Percentiles rank a stretch among this genome's conserved stretches.
phyloP scores from a whole-genome alignment of 2,329 filamentous ascomycete genomes.

The Cryphonectria naterciae region DNA sequence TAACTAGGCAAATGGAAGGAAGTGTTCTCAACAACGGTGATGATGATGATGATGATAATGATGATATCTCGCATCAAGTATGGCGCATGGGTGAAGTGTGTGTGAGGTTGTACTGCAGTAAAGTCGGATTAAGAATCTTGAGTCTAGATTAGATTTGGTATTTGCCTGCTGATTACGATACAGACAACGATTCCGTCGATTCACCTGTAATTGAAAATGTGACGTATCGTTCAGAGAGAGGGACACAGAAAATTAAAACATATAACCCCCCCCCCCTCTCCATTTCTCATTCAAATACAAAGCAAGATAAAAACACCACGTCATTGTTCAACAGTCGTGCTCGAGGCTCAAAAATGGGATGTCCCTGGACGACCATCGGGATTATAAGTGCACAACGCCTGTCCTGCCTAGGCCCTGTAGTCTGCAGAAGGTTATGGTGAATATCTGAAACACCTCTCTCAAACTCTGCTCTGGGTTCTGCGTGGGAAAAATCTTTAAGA shows the following conservation, averaged over 20 bases:
- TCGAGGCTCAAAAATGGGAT: not conserved
- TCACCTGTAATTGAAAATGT: not conserved
- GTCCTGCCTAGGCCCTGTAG: not conserved
- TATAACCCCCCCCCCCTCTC: too few relatives aligned
- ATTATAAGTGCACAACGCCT: not conserved
- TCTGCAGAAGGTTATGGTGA: not conserved
- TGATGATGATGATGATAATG: not conserved
- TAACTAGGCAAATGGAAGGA: not conserved
- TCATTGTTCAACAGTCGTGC: not conserved
- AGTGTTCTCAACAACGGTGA: not conserved
- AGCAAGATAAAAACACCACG: not conserved
- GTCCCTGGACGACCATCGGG: not conserved
- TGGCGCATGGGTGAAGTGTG: constrained; percentile 7
- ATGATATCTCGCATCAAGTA: not conserved
- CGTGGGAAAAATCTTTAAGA: not conserved
- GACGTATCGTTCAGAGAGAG: not conserved
- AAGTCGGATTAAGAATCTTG: not conserved
- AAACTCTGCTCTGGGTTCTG: too few relatives aligned
- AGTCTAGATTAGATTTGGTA: not conserved
- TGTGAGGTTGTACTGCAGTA: not conserved
- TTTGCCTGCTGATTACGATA: not conserved
- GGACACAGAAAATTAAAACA: not conserved
- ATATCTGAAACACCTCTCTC: too few relatives aligned
- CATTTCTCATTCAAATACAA: too few relatives aligned
- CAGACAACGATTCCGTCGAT: not conserved